Evolutionary conservation across 305 asterid species (phyloP).

Genomic region (Salvia sclarea): DNA sequence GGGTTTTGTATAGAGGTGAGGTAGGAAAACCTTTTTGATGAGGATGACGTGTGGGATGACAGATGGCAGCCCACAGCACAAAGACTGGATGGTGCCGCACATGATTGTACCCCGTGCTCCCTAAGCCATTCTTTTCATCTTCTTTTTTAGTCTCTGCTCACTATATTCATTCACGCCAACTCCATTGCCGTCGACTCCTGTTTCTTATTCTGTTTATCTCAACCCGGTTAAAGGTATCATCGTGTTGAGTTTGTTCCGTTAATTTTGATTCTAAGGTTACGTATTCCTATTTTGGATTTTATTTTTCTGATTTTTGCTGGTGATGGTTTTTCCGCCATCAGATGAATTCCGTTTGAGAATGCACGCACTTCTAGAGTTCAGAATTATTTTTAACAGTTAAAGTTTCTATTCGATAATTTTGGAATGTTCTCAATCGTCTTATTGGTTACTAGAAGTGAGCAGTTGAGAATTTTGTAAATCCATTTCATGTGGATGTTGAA

Average conservation of each 20-base stretch:
- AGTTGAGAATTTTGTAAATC: constrained; percentile 1
- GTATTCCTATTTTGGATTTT: constrained; percentile 1
- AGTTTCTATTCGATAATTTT: not conserved
- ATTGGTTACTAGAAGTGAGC: constrained; percentile 6
- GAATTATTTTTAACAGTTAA: constrained; percentile 12
- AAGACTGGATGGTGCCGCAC: constrained; percentile 42
- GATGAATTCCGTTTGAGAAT: constrained; percentile 2
- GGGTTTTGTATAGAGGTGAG: too few relatives aligned
- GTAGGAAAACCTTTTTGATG: not conserved
- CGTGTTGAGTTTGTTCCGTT: not conserved
- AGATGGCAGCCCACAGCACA: constrained; percentile 35
- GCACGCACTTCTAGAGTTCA: constrained; percentile 26
- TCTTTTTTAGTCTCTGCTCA: constrained; percentile 16
- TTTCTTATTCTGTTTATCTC: constrained; percentile 14
- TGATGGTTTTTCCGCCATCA: not conserved
- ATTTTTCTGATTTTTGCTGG: not conserved
- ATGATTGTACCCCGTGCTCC: constrained; percentile 31
- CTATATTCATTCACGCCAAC: constrained; percentile 1
- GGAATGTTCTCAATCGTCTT: not conserved
- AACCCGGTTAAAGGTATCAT: constrained; percentile 35
- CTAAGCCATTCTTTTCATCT: constrained; percentile 35
- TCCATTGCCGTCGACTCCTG: not conserved
- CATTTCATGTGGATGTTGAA: too few relatives aligned
- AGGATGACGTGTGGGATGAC: constrained; percentile 29
- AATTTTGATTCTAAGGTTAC: not conserved